Conservation (phyloP, 768 basidiomycete genomes). For the Serendipita sp. region DNA sequence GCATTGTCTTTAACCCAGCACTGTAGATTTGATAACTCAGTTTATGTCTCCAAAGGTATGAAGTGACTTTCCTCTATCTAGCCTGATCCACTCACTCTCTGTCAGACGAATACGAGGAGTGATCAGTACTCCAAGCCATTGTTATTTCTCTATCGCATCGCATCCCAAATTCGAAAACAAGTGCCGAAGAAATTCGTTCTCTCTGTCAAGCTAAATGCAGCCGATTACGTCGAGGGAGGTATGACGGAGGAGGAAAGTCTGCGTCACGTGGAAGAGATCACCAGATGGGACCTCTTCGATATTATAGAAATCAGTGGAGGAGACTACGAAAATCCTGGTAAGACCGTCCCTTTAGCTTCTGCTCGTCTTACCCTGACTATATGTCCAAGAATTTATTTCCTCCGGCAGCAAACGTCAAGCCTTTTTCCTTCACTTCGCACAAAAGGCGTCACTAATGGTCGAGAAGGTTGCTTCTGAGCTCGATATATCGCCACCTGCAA, state of each 20-base stretch:
- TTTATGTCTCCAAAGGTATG: slow-evolving; percentile 59
- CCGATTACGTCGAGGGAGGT: slow-evolving; percentile 42
- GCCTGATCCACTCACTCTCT: neutral
- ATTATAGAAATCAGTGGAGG: slow-evolving; percentile 84
- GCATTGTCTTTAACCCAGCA: too few species aligned
- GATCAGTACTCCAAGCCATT: slow-evolving; percentile 51
- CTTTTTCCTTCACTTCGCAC: slow-evolving; percentile 56
- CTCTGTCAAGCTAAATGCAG: slow-evolving; percentile 67
- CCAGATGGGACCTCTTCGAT: slow-evolving; percentile 51
- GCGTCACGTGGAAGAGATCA: slow-evolving; percentile 42
- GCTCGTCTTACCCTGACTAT: neutral
- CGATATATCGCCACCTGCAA: slow-evolving; percentile 30
- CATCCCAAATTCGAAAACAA: slow-evolving; percentile 35
- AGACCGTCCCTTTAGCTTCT: slow-evolving; percentile 11
- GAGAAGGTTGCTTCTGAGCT: slow-evolving; percentile 16
- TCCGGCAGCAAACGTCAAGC: slow-evolving; percentile 38
- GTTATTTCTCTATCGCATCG: slow-evolving; percentile 41
- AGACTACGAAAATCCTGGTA: slow-evolving; percentile 66
- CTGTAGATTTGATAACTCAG: slow-evolving; percentile 45
- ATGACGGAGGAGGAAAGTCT: slow-evolving; percentile 29
- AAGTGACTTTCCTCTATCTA: neutral
- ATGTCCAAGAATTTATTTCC: slow-evolving; percentile 17
- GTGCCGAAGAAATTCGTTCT: slow-evolving; percentile 48
- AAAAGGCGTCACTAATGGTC: slow-evolving; percentile 33
- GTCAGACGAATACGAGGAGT: slow-evolving; percentile 35